A percentile compares a stretch with the other conserved stretches of the same genome.
Conservation (phyloP, 371 early-diverging fungal genomes). For the Parasitella parasitica region DNA sequence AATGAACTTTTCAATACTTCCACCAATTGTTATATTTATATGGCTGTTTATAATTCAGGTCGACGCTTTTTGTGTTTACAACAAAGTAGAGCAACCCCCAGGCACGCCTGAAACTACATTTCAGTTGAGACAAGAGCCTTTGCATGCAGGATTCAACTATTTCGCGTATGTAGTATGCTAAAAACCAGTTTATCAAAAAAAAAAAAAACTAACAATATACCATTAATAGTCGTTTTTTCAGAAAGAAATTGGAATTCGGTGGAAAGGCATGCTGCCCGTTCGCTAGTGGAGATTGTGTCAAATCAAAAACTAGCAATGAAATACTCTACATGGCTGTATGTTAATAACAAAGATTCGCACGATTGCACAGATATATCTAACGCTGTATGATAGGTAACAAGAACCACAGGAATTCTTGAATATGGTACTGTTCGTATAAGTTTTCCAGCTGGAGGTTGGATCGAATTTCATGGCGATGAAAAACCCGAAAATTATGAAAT, state of each 20-base stretch:
- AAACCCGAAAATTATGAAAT: neutral
- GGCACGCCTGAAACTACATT: neutral
- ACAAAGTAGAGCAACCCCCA: neutral
- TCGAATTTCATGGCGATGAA: neutral
- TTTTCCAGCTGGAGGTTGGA: conserved; percentile 1
- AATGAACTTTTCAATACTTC: neutral
- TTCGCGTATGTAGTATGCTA: neutral
- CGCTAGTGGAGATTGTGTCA: neutral
- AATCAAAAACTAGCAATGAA: neutral
- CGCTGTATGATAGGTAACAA: neutral
- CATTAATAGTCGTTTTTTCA: neutral
- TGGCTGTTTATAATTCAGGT: neutral
- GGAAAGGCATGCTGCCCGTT: conserved; percentile 5
- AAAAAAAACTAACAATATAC: neutral
- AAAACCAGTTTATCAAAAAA: neutral
- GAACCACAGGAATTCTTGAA: neutral
- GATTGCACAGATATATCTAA: neutral
- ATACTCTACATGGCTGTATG: neutral
- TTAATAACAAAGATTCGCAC: neutral
- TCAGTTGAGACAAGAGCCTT: neutral
- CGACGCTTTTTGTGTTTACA: neutral
- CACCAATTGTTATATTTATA: neutral
- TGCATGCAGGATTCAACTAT: neutral
- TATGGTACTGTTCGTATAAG: conserved; percentile 1
- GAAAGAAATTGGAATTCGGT: neutral